Evolutionary conservation across 1,284 basidiomycete species (phyloP).

Genomic region (Marasmius fiardii): DNA sequence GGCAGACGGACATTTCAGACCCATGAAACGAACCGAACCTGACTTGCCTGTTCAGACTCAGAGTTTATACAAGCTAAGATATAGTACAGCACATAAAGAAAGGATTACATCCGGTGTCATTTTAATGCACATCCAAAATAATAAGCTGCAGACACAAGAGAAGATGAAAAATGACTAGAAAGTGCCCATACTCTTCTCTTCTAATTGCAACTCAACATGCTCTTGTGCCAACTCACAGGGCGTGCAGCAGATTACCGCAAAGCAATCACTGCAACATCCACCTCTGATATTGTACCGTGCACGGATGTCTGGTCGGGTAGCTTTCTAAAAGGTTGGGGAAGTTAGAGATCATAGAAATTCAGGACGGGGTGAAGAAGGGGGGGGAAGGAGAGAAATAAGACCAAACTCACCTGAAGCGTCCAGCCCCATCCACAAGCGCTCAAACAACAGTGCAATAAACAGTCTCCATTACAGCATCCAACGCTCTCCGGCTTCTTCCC

Average conservation of each 20-base stretch:
- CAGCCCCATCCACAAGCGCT: conserved; percentile 4
- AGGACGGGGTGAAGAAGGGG: no score
- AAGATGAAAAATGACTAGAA: no score
- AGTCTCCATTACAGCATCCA: conserved; percentile 4
- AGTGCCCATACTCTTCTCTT: conserved; percentile 23
- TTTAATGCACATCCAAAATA: no score
- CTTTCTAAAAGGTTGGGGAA: conserved; percentile 24
- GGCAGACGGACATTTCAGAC: no score
- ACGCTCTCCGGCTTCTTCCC: conserved; percentile 11
- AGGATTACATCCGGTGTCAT: no score
- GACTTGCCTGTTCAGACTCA: no score
- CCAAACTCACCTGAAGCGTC: conserved; percentile 24
- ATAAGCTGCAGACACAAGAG: no score
- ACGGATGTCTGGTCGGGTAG: conserved; percentile 24
- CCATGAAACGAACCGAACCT: no score
- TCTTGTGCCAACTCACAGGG: conserved; percentile 36
- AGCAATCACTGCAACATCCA: conserved; percentile 25
- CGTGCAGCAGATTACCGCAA: conserved; percentile 27
- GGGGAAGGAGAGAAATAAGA: background rate
- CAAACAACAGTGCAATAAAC: background rate
- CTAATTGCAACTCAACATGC: conserved; percentile 31
- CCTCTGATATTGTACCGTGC: conserved; percentile 33
- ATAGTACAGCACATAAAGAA: no score
- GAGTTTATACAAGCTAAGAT: no score
- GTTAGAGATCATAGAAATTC: no score